Evolutionary conservation across 1,284 basidiomycete species (phyloP).

Genomic region (Ganoderma multipileum): DNA sequence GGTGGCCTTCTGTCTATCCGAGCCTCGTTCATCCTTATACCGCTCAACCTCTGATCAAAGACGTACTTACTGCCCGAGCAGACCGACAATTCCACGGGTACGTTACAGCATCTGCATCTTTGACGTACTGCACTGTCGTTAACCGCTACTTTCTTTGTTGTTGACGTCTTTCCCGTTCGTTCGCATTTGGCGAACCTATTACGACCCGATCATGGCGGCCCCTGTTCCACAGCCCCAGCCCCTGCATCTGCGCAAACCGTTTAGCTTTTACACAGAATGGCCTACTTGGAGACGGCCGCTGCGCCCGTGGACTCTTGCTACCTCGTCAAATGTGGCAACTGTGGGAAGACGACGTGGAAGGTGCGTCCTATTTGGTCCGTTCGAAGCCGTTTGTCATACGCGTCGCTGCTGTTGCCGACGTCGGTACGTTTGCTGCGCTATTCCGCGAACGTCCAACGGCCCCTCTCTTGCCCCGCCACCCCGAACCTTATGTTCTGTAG

Average conservation of each 20-base stretch:
- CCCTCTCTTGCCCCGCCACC: slow-evolving; percentile 5
- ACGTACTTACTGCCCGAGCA: background rate
- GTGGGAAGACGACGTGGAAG: slow-evolving; percentile 78
- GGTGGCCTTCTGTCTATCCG: background rate
- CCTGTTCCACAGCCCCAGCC: background rate
- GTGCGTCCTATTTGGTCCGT: slow-evolving; percentile 46
- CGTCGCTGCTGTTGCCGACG: background rate
- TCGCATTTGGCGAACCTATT: background rate
- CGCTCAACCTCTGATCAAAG: background rate
- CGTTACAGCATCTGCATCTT: background rate
- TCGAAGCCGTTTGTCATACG: slow-evolving; percentile 1
- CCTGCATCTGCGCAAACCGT: background rate
- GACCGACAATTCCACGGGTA: background rate
- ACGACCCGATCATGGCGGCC: slow-evolving; percentile 3
- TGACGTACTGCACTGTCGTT: background rate
- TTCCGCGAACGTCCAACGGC: background rate
- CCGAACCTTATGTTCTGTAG: slow-evolving; percentile 4
- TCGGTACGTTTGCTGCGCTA: too few relatives aligned
- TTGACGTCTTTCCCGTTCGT: background rate
- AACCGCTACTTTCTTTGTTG: background rate
- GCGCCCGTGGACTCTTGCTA: slow-evolving; percentile 62
- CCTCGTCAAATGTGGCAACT: slow-evolving; percentile 63
- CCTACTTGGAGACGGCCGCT: slow-evolving; percentile 31
- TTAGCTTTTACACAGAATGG: slow-evolving; percentile 29
- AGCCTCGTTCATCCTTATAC: background rate